Percentiles rank a stretch among this genome's conserved stretches.
phyloP scores from a whole-genome alignment of 768 basidiomycete genomes.

The Boletellus sp. region DNA sequence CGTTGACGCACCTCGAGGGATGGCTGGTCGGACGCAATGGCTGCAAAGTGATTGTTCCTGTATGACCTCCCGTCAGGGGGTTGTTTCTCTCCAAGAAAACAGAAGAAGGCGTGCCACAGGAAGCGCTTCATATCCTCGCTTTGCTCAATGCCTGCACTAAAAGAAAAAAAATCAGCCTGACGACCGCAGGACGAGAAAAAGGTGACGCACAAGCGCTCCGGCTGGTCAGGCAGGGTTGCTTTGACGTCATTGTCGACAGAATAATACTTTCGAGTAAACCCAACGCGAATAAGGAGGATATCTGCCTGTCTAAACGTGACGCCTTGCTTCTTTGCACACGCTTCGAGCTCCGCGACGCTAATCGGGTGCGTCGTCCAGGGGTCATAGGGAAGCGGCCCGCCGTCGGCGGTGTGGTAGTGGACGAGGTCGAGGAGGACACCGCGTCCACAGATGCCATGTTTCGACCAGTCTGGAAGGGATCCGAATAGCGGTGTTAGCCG shows the following conservation, averaged over 20 bases:
- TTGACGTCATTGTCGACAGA: slow-evolving; percentile 40
- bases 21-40: slow-evolving; percentile 65
- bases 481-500: not conserved
- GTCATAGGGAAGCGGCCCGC: slow-evolving; percentile 50
- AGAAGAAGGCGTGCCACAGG: slow-evolving; percentile 48
- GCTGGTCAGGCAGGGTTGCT: slow-evolving; percentile 35
- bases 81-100: not conserved
- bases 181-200: not conserved
- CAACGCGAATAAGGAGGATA: slow-evolving; percentile 56
- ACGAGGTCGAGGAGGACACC: slow-evolving; percentile 67
- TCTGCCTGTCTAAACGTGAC: slow-evolving; percentile 57
- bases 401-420: slow-evolving; percentile 42
- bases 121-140: slow-evolving; percentile 69
- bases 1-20: slow-evolving; percentile 48
- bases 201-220: slow-evolving; percentile 50
- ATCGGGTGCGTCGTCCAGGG: slow-evolving; percentile 58
- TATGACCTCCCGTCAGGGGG: not conserved
- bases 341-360: slow-evolving; percentile 52
- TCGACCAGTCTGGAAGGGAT: slow-evolving; percentile 54
- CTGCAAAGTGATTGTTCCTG: slow-evolving; percentile 74
- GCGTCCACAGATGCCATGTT: slow-evolving; percentile 65
- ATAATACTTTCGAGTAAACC: slow-evolving; percentile 59
- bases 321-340: slow-evolving; percentile 55
- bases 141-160: slow-evolving; percentile 65
- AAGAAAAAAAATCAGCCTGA: not conserved